Evolutionary conservation across 2,329 filamentous ascomycete species (phyloP), one percentile per base, ranked within the genome.

Genomic region (Diaporthe destruens): DNA sequence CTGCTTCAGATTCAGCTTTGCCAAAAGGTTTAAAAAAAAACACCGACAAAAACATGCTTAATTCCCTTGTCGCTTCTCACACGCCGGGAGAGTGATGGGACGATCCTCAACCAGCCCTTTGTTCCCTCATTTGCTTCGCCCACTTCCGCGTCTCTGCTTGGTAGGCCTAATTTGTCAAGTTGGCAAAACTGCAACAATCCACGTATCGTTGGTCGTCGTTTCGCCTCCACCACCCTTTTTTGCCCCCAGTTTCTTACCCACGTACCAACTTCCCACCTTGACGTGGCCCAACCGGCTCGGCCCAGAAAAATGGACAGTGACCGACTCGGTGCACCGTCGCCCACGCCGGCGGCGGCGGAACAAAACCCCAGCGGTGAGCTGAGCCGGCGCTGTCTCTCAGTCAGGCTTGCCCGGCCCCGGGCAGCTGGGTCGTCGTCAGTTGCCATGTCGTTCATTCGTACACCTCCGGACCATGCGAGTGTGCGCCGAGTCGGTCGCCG

Each of bases 1-100:
- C 56, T 70, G 66, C 65, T 53, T 66, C 61, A 66, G 61, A 65
- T 65, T 72, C 71, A 69, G 47, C 51, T 69, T 63, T 53, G 53
- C 65, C 29, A 2, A 29, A 34, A 65, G 39, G 18, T 7, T 16
- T 2, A 47, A 9, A 23, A 49, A 55, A 63, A 71, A 71, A 29
- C 2, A 29, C 5, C 5, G 29, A 29, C 29, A 2, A 29, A 29
- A 70, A 71, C 51, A 71, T 71, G 66, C 65, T 61, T 69, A 72
- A 72, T 51, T 29, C 36, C 47, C 61, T 32, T 66, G 61, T 66
- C 61, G 47, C 61, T 25, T 34, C 61, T 29, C 47, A 25, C 8
- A 39, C 36, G 36, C 36, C 36, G 11, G 36, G 47, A 39, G n/a
- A 51, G 25, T 39, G 61, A 53, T 66, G 61, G 61, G 61, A 66